A percentile compares a stretch with the other conserved stretches of the same genome.
These are phyloP conservation scores for Cutaneotrichosporon dermatis DNA, from an alignment of 1,284 basidiomycete genomes.

Conservation along the genomic window DNA sequence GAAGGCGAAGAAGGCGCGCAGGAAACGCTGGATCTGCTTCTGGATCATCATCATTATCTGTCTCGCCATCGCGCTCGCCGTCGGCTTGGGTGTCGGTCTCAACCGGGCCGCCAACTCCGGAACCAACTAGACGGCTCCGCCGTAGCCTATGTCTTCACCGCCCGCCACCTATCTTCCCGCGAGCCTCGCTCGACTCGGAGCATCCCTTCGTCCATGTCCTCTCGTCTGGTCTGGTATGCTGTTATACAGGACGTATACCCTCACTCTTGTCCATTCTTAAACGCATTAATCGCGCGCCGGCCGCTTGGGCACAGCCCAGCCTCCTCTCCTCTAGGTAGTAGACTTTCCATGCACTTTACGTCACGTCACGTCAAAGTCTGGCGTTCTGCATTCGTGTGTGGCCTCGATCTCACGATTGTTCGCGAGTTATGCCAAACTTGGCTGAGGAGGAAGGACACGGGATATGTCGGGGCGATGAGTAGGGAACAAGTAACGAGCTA, in stretches of 20 bases:
- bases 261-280: neutral
- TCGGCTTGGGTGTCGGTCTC: slow-evolving; percentile 1
- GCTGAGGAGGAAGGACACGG: too few species aligned
- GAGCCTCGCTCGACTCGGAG: neutral
- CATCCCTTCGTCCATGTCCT: neutral
- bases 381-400: too few species aligned
- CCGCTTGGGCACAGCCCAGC: neutral
- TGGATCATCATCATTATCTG: neutral
- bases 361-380: neutral
- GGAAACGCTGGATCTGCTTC: slow-evolving; percentile 77
- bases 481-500: too few species aligned
- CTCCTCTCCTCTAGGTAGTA: neutral
- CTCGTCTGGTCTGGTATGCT: neutral
- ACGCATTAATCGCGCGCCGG: neutral
- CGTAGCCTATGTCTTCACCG: too few species aligned
- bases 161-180: too few species aligned
- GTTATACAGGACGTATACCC: neutral
- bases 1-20: slow-evolving; percentile 70
- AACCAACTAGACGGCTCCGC: neutral
- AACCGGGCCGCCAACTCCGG: neutral
- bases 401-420: too few species aligned
- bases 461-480: too few species aligned
- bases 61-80: neutral
- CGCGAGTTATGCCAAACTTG: too few species aligned
- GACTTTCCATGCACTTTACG: neutral